These are phyloP conservation scores for Bauhinia variegata DNA, from an alignment of 306 rosid genomes.

Conservation along the genomic window DNA sequence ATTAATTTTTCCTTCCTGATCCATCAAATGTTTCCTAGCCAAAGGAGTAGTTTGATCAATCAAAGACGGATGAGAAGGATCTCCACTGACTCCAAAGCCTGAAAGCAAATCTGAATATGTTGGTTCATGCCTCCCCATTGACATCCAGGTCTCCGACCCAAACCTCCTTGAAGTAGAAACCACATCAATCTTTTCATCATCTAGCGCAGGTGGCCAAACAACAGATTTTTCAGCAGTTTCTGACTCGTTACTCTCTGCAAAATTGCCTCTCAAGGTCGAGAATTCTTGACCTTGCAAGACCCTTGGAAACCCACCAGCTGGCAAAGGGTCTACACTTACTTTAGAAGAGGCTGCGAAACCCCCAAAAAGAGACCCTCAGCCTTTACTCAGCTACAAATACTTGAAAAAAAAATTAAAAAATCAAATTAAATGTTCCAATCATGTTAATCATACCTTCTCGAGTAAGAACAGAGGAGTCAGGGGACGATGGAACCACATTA, in stretches of 20 bases:
- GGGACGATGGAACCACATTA: constrained; percentile 68
- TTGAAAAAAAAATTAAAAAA: background rate
- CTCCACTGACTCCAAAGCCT: constrained; percentile 62
- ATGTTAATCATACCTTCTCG: constrained; percentile 66
- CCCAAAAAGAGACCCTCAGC: constrained; percentile 10
- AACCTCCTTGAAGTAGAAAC: constrained; percentile 69
- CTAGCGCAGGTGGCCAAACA: constrained; percentile 60
- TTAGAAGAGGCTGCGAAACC: constrained; percentile 57
- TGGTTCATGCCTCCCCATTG: constrained; percentile 71
- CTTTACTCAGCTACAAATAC: constrained; percentile 19
- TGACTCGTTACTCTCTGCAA: constrained; percentile 58
- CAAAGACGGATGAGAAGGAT: constrained; percentile 47
- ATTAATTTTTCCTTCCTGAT: constrained; percentile 68
- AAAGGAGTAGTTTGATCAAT: constrained; percentile 47
- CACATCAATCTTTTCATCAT: constrained; percentile 65
- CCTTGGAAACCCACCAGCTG: constrained; percentile 69
- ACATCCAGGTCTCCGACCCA: constrained; percentile 65
- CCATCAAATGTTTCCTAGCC: constrained; percentile 53
- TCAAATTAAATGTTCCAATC: background rate
- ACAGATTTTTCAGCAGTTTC: constrained; percentile 68
- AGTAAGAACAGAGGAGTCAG: constrained; percentile 79
- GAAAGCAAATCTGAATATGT: constrained; percentile 80
- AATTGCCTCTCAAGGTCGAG: constrained; percentile 74
- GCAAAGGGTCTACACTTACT: constrained; percentile 65
- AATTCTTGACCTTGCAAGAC: constrained; percentile 99